Base-by-base conservation (phyloP, 805 yeast genomes). In the Suhomyces emberorum region DNA sequence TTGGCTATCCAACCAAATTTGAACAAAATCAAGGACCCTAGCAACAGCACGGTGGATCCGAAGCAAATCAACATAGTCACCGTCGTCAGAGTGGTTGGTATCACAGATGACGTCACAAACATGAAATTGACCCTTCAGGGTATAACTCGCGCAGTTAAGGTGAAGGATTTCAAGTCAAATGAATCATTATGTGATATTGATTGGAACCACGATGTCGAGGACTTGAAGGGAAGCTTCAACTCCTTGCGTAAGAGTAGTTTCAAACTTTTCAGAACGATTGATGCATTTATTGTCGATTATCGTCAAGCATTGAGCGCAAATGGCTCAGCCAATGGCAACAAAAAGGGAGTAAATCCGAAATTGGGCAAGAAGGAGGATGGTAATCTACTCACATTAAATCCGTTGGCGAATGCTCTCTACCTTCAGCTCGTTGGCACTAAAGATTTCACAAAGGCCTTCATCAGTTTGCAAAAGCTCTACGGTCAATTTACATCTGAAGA, bases 381-480 rank as follows among this genome's bases (percentile, higher is more conserved):
- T 3, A 60, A 63, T 37, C 57, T 80, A 10, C 51, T 78, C 15
- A 62, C 75, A 2, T 57, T 81, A 15, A 70, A 81, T 8, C 88
- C 88, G 0, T 55, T 81, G 35, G 77, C 84, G 0, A 73, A 73
- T 43, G 70, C 80, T 0, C 57, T 81, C n/a, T 73, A 68, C 44
- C 52, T 75, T 30, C 85, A 79, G 50, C 61, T 81, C 35, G 68
- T 69, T 3, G 71, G 70, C 2, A 66, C 72, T 26, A 65, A 61
- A 24, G 75, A 69, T 35, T 74, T 74, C 40, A 58, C 63, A 14
- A 61, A 60, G 26, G 74, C 79, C 0, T 72, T 73, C 53, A 40
- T 49, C 3, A 62, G 67, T 29, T 52, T 71, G 32, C 69, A 64
- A 35, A 61, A 61, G 18, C 42, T 70, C 22, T 56, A 51, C 41